A percentile compares a stretch with the other conserved stretches of the same genome.
phyloP scores from a whole-genome alignment of 371 early-diverging fungal species.

The Parasitella parasitica region DNA sequence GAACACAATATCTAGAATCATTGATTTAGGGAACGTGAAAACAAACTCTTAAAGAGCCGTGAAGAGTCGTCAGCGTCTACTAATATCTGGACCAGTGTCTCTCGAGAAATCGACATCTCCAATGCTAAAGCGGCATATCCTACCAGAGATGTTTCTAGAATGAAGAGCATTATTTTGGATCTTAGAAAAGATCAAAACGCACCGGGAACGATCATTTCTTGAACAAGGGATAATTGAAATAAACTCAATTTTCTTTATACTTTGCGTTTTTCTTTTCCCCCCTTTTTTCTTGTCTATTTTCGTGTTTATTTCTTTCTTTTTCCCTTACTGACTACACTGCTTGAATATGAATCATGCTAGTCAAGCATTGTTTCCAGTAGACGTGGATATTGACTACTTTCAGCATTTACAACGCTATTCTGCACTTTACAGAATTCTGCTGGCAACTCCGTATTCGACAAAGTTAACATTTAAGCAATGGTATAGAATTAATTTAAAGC shows the following conservation, averaged over 20 bases:
- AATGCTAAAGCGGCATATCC: conserved; percentile 35
- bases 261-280: background rate
- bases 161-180: conserved; percentile 80
- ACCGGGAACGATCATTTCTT: conserved; percentile 61
- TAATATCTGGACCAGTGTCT: conserved; percentile 73
- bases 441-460: conserved; percentile 12
- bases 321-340: background rate
- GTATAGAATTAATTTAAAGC: conserved; percentile 34
- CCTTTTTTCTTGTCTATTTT: background rate
- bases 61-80: conserved; percentile 56
- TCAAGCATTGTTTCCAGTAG: background rate
- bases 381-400: conserved; percentile 7
- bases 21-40: conserved; percentile 47
- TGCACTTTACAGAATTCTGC: conserved; percentile 23
- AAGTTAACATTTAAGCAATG: conserved; percentile 21
- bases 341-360: background rate
- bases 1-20: no score
- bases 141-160: conserved; percentile 67
- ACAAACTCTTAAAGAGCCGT: conserved; percentile 44
- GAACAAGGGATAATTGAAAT: background rate
- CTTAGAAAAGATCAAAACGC: conserved; percentile 80
- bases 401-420: conserved; percentile 23
- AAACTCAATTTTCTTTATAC: conserved; percentile 1
- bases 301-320: background rate
- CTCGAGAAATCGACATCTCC: conserved; percentile 63